phyloP scores from a whole-genome alignment of 202 grass and related monocot genomes.

The Alloteropsis angusta region DNA sequence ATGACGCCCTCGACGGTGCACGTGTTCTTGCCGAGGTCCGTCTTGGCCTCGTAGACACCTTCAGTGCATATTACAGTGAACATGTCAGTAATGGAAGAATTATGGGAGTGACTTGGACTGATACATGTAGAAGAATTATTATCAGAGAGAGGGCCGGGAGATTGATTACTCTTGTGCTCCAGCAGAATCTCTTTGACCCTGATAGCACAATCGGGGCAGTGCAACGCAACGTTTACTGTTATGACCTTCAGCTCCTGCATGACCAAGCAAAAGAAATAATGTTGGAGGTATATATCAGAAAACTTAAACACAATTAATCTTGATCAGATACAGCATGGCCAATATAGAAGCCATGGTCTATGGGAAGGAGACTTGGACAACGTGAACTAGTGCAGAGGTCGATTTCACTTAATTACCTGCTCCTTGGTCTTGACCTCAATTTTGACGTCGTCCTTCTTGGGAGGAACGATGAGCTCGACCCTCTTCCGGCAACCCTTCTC shows the following conservation, averaged over 20 bases:
- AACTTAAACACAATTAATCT: not conserved
- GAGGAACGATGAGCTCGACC: slow-evolving; percentile 51
- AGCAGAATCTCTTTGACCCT: slow-evolving; percentile 48
- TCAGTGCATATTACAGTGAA: not conserved
- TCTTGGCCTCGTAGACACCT: slow-evolving; percentile 71
- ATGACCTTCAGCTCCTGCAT: slow-evolving; percentile 59
- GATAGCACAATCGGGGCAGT: slow-evolving; percentile 55
- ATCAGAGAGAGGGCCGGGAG: not conserved
- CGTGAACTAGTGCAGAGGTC: not conserved
- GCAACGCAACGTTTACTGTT: slow-evolving; percentile 58
- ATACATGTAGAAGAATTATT: not conserved
- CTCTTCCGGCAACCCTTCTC: slow-evolving; percentile 52
- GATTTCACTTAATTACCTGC: slow-evolving; percentile 20
- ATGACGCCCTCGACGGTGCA: slow-evolving; percentile 55
- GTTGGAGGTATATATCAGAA: too few species aligned
- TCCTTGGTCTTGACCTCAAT: slow-evolving; percentile 50
- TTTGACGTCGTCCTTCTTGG: slow-evolving; percentile 17
- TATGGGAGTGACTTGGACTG: not conserved
- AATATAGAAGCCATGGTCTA: not conserved
- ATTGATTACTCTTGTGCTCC: slow-evolving; percentile 68
- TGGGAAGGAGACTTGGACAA: not conserved
- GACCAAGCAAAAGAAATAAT: not conserved
- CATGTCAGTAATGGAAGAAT: not conserved
- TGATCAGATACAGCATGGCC: not conserved
- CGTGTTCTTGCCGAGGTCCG: slow-evolving; percentile 42